Evolutionary conservation across 768 basidiomycete species (phyloP), one percentile per base, ranked within the genome.

Genomic region (Boletus reticulatus): DNA sequence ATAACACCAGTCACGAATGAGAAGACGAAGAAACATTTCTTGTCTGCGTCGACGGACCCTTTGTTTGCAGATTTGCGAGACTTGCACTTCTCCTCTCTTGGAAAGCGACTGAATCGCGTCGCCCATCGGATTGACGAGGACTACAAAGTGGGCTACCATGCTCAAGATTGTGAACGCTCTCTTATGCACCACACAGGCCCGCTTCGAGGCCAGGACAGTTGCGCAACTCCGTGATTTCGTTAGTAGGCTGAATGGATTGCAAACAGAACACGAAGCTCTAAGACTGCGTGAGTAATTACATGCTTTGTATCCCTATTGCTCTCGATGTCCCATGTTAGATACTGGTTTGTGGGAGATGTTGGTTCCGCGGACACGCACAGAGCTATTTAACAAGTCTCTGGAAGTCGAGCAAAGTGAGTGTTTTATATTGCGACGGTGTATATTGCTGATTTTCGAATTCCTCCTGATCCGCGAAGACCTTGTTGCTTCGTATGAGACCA

Each of bases 181-280:
- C 44, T 62, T 44, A 55, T 22, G 34, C 41, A 12, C 17, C 42
- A 43, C 20, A 13, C 65, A 92, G 90, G 86, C 88, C 44, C 84
- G 90, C 54, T 83, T 92, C 52, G 85, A 94, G 72, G 84, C 94
- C 17, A 92, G 94, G 73, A 95, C 93, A 13, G 89, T 95, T 17
- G 84, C 89, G 12, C 92, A 99, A 72, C 76, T 99, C 63, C 83
- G 88, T 54, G 92, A 94, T 67, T 98, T 99, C 72, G 97, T 99
- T 19, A 94, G 95, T 13, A 94, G 92, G 67, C 78, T 99, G 2
- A 92, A 94, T 20, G 93, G 94, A 2, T 75, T 98, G 59, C 93
- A 98, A 73, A 84, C 83, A 17, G 96, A 99, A 66, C 94, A 97
- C 62, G 90, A 94, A 67, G 84, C 91, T 44, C 71, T 98, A 57